A percentile compares a stretch with the other conserved stretches of the same genome.
Conservation (phyloP, 495 filamentous ascomycete genomes). For the Staphylotrichum longicolle region DNA sequence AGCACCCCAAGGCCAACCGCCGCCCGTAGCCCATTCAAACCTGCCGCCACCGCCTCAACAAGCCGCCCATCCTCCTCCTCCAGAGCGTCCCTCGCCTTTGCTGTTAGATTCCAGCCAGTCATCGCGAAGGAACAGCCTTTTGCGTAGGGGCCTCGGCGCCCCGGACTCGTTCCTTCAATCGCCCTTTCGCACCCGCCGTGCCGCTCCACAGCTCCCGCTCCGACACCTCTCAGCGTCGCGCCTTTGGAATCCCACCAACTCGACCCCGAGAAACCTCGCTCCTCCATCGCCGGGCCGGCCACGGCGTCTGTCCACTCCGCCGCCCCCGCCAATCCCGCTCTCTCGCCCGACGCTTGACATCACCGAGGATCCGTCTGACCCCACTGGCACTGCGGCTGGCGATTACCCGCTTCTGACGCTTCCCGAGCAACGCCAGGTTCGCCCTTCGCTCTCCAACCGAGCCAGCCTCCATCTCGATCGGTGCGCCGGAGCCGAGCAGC, state of each 20-base stretch:
- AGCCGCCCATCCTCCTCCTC: constrained; percentile 33
- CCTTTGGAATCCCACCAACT: constrained; percentile 66
- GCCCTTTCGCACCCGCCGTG: constrained; percentile 47
- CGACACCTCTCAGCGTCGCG: constrained; percentile 46
- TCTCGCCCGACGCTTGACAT: constrained; percentile 41
- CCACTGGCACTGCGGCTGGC: constrained; percentile 48
- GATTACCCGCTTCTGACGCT: constrained; percentile 69
- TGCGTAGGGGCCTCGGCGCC: constrained; percentile 42
- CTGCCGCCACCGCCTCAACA: constrained; percentile 39
- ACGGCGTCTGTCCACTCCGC: constrained; percentile 47
- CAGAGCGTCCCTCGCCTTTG: constrained; percentile 26
- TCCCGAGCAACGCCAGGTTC: constrained; percentile 61
- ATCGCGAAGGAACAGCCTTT: constrained; percentile 34
- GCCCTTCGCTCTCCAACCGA: constrained; percentile 52
- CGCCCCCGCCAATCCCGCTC: constrained; percentile 49
- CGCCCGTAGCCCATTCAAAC: constrained; percentile 30
- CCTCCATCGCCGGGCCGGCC: constrained; percentile 26
- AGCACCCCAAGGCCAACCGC: constrained; percentile 6
- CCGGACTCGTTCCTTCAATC: constrained; percentile 39
- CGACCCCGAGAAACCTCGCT: constrained; percentile 50
- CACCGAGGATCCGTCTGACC: constrained; percentile 33
- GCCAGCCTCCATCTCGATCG: constrained; percentile 65
- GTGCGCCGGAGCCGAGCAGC: constrained; percentile 61
- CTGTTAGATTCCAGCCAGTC: constrained; percentile 21
- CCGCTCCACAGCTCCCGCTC: constrained; percentile 32